Evolutionary conservation across 208 protist genomes (phyloP), one percentile per base, ranked within the genome.

Genomic region (Naegleria lovaniensis): DNA sequence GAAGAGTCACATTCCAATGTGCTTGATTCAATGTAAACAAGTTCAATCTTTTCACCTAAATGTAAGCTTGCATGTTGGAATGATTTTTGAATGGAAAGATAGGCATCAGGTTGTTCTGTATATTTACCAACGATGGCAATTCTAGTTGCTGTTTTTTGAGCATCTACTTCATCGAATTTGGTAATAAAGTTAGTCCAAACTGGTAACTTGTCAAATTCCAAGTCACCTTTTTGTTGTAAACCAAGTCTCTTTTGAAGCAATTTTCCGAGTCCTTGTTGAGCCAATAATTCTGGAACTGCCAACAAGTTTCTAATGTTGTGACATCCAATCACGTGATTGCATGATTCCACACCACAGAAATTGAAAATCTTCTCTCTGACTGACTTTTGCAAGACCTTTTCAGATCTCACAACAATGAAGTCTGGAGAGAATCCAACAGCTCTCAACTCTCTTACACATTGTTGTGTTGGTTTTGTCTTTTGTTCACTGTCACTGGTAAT

Each of bases 401-500:
- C 95, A 90, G 95, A 98, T 67, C 99, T 97, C 95, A 98, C 99
- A 67, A 99, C 96, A 90, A 99, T 96, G 41, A 99, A 95, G 92
- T 99, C 98, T 33, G 99, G 98, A n/a, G 94, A 95, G 59, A 99
- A 94, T 52, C 99, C 99, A 16, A 99, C 93, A 5, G 97, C 96
- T 55, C 99, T 95, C 39, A 99, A 95, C 76, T 97, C 94, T 88
- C 96, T 95, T 76, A 99, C 97, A 92, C 94, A 97, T 95, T 98
- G 97, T 95, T 99, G 99, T 1, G 98, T 99, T 41, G 99, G 99
- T 95, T 99, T 99, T 67, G 99, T 99, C 95, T 99, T 99, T 93
- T 99, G 98, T 93, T 99, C 98, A 41, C 98, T 98, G 15, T 92
- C 94, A 15, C 91, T 91, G n/a, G 91, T 91, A n/a, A 96, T 39